Base-by-base conservation (phyloP, 306 rosid species). In the Ormosia emarginata region DNA sequence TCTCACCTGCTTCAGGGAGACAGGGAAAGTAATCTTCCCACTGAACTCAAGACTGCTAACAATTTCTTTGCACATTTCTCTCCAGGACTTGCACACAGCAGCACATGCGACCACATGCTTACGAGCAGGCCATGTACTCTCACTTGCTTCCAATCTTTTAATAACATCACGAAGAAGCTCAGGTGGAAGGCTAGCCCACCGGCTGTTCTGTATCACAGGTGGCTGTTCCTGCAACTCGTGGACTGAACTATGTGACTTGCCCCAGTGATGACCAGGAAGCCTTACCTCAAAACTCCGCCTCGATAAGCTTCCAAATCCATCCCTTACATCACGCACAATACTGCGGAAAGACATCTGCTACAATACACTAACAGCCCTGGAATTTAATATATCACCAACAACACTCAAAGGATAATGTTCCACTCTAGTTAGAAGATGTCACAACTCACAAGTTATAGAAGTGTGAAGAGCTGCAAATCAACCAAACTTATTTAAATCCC, bases 21-120 rank as follows among this genome's bases (percentile, higher is more conserved):
- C 86, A 0, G 98, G 97, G 84, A 94, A 94, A 53, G 98, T 94
- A 74, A 94, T 90, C 84, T 91, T 90, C 79, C 97, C 98, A 62
- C 93, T 84, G 76, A 85, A 87, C 65, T 94, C 98, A 6, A 91
- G 97, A 80, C 81, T 64, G 71, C 63, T 85, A 63, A 92, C 97
- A 74, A 94, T 87, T 87, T 94, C 97, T 88, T 86, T 90, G 88
- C 98, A 92, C 91, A 91, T 91, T 63, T 91, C 97, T 90, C 98
- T 91, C 98, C 98, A 94, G 8, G 98, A 87, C 68, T 90, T 88
- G 86, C 98, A 94, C 29, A 94, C 98, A 3, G 89, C 92, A 74
- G 96, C 93, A 77, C 98, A 94, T 0, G 94, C 89, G 76, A 94
- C 96, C 32, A 94, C 94, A 50, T 94, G 79, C 71, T 83, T 92